Conservation (phyloP, 176 grass and related monocot species). For the Avena insularis region DNA sequence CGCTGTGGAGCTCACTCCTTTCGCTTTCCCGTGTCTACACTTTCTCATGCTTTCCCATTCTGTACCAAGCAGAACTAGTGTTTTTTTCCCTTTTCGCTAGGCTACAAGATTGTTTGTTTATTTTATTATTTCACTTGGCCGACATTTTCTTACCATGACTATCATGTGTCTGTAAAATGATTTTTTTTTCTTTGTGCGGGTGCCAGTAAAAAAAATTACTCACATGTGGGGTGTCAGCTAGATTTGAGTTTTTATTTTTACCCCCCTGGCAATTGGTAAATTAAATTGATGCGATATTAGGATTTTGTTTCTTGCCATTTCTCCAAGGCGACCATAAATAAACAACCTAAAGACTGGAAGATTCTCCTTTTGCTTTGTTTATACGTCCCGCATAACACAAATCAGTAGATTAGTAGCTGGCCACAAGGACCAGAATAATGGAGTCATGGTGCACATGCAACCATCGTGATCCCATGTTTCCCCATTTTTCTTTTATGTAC, state of each 20-base stretch:
- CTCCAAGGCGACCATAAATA: background rate
- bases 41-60: background rate
- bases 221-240: too few relatives aligned
- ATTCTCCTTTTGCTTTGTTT: background rate
- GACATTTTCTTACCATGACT: too few relatives aligned
- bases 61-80: background rate
- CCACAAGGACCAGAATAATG: too few relatives aligned
- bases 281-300: background rate
- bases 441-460: slow-evolving; percentile 45
- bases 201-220: too few relatives aligned
- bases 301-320: background rate
- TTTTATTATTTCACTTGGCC: too few relatives aligned
- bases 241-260: too few relatives aligned
- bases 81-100: background rate
- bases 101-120: background rate
- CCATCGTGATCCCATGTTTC: slow-evolving; percentile 60
- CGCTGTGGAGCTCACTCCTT: slow-evolving; percentile 20
- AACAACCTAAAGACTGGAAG: slow-evolving; percentile 29
- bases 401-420: slow-evolving; percentile 16
- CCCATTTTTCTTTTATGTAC: background rate
- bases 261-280: background rate
- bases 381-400: slow-evolving; percentile 8
- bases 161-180: too few relatives aligned
- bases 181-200: too few relatives aligned
- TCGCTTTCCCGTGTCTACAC: background rate